These are phyloP conservation scores for Boletus patriciae DNA, from an alignment of 768 basidiomycete species.

Conservation along the genomic window DNA sequence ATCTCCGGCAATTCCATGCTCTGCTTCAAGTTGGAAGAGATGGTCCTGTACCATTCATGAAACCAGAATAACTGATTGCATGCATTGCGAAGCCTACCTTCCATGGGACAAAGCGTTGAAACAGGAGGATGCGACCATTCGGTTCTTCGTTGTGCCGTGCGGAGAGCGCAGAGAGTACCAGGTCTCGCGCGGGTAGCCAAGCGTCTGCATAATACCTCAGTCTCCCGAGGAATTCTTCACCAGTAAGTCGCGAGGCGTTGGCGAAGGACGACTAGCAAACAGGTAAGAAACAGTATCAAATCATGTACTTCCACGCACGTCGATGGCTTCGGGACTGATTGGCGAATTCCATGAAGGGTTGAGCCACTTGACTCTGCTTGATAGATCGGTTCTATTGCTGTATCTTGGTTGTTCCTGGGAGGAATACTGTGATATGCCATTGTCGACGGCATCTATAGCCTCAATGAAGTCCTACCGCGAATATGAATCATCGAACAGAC, in stretches of 20 bases:
- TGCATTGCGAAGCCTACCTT: constrained; percentile 51
- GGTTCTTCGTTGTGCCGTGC: constrained; percentile 61
- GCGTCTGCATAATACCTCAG: constrained; percentile 82
- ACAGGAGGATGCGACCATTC: constrained; percentile 74
- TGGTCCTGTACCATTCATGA: constrained; percentile 61
- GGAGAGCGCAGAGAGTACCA: constrained; percentile 63
- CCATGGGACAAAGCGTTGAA: constrained; percentile 83
- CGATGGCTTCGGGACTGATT: constrained; percentile 59
- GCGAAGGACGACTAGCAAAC: constrained; percentile 61
- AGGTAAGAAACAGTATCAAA: constrained; percentile 10
- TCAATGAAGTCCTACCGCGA: constrained; percentile 81
- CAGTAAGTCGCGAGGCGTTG: constrained; percentile 78
- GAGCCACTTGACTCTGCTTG: constrained; percentile 75
- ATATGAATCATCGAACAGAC: constrained; percentile 5
- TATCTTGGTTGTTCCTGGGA: constrained; percentile 68
- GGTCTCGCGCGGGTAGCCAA: constrained; percentile 89
- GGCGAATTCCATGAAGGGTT: constrained; percentile 94
- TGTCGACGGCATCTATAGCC: constrained; percentile 92
- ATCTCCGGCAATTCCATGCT: constrained; percentile 44
- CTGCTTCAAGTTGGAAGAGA: constrained; percentile 80
- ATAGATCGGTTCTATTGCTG: constrained; percentile 77
- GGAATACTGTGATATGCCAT: constrained; percentile 84
- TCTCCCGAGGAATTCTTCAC: constrained; percentile 78
- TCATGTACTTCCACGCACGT: constrained; percentile 51
- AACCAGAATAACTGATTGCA: not conserved